Percentiles rank a stretch among this genome's conserved stretches.
phyloP scores from a whole-genome alignment of 2,329 filamentous ascomycete genomes.

The Neodidymelliopsis sp. region DNA sequence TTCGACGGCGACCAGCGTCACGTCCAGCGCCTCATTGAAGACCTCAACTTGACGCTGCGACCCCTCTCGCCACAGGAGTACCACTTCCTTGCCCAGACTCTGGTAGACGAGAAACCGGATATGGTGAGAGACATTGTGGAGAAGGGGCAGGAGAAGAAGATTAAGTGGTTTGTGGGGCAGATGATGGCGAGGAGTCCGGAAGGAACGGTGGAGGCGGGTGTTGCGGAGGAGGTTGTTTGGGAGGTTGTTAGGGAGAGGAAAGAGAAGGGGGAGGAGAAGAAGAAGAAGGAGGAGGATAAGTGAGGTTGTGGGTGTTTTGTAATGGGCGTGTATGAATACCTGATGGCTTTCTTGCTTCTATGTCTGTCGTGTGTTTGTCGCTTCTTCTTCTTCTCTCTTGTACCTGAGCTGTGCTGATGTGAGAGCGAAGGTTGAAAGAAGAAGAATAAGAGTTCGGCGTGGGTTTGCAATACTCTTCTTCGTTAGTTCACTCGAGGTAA shows the following conservation, averaged over 20 bases:
- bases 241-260: slow-evolving; percentile 51
- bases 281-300: not conserved
- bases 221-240: slow-evolving; percentile 63
- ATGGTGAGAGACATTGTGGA: slow-evolving; percentile 67
- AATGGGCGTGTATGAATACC: no score
- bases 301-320: not conserved
- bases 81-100: slow-evolving; percentile 58
- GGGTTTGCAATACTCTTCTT: no score
- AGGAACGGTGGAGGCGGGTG: slow-evolving; percentile 67
- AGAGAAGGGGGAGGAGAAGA: not conserved
- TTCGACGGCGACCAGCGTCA: slow-evolving; percentile 60
- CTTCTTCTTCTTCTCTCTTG: no score
- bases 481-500: no score
- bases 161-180: slow-evolving; percentile 73
- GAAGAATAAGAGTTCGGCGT: no score
- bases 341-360: no score
- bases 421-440: no score
- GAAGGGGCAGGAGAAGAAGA: slow-evolving; percentile 68
- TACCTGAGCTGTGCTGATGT: no score
- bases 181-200: slow-evolving; percentile 69
- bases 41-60: slow-evolving; percentile 63
- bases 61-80: slow-evolving; percentile 66
- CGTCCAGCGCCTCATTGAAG: slow-evolving; percentile 62
- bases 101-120: slow-evolving; percentile 63
- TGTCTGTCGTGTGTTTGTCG: no score